Base-by-base conservation (phyloP, 495 filamentous ascomycete genomes). In the Talaromyces liani region DNA sequence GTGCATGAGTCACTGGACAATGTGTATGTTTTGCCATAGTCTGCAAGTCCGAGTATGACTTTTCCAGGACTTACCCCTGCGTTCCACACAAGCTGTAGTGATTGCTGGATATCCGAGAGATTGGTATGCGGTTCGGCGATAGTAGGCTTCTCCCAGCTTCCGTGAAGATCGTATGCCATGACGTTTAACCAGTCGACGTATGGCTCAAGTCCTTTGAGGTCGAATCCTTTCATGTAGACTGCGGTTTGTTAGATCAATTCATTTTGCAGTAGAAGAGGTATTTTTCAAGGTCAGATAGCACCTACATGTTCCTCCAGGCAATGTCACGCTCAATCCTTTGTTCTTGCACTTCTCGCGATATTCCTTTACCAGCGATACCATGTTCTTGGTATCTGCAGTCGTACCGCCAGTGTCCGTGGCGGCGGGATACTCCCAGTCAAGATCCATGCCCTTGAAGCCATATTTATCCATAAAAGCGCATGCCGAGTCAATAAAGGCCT, bases 1-100 rank as follows among this genome's bases (percentile, higher is more conserved):
- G 53, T 69, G 55, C 72, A 74, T 3, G 67, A 66, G 24, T 55
- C 62, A 59, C 70, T 66, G n/a, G 51, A 49, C 5, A 74, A 56
- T 8, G 65, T 66, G 59, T 72, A 71, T 22, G 65, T 64, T 9
- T 84, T 72, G 0, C 83, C 82, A 63, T 87, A 87, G 64, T 63
- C 64, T 7, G 64, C 83, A 4, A 81, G 34, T 0, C 84, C 84
- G 7, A 86, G 58, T 60, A 69, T 71, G 5, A 87, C 69, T 60
- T 80, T 73, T 0, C 60, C 62, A 0, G 83, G 65, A 8, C 64
- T 65, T 6, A 87, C 70, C 14, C 77, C 69, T 63, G 74, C 74
- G 2, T 82, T 65, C 83, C 82, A 85, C 0, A 84, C 65, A 0
- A 85, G 74, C 45, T 64, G 22, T 45, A 67, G 45, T 3, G 65